Evolutionary conservation across 495 filamentous ascomycete species (phyloP), one percentile per base, ranked within the genome.

Genomic region (Aspergillus sparsus): DNA sequence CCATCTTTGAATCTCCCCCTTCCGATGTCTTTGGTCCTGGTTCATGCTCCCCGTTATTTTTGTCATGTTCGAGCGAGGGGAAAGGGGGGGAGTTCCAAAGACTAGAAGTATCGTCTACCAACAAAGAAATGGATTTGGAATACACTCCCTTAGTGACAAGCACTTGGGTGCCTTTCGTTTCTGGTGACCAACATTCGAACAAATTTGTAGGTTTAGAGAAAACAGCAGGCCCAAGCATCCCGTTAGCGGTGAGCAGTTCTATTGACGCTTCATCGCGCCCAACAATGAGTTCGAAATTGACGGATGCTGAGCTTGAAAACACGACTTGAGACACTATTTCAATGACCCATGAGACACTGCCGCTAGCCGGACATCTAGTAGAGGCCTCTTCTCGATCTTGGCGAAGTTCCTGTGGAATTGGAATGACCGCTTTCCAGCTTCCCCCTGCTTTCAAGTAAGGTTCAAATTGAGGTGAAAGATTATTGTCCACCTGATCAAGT

Each of bases 361-460:
- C 80, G 31, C 69, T 68, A 12, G 71, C 68, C 50, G 63, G 50
- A 4, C 47, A 31, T 13, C 51, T 65, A 44, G 16, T n/a, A 31
- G 53, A 32, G 21, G 44, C 31, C 18, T 49, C 27, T 13, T 46
- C 42, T 18, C 46, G 58, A 5, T 27, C 34, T 46, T 50, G 49
- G 15, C 46, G 71, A 39, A 64, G 79, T 78, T 55, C 71, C 47
- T 89, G 82, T 2, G 93, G 93, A 5, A 98, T 84, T 7, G 83
- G 81, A 54, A 98, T 85, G 49, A 80, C 80, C 32, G 90, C 87
- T 68, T 84, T 84, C 87, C 91, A 98, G 54, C 77, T 86, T 16
- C 90, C 92, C 13, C 91, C 95, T 21, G 94, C 92, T 75, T 98
- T 98, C 63, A 98, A 84, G 72, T 97, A 90, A 11, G 94, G 93